Evolutionary conservation across 2,329 filamentous ascomycete species (phyloP), one percentile per base, ranked within the genome.

Genomic region (Akanthomyces lecanii): DNA sequence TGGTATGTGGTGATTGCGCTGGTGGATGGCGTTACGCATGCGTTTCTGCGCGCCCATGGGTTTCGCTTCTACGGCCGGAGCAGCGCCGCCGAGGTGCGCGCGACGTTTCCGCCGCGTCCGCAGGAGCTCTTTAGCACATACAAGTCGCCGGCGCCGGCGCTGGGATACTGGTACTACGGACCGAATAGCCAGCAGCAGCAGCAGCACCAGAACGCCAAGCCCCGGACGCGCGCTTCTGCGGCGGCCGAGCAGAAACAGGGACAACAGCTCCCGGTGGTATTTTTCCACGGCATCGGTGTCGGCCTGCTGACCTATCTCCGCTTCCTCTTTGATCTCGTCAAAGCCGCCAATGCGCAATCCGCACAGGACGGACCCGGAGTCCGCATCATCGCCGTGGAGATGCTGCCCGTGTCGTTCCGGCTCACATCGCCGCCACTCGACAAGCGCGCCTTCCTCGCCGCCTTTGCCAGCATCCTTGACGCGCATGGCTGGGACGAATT

Each of bases 271-370:
- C 89, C 88, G 0, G 73, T 91, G 8, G 73, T 91, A 4, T 90
- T 90, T 73, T 79, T 90, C 54, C 89, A 91, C 67, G 89, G 89
- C 18, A 89, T 90, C 55, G 87, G 88, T 48, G 79, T 91, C 63
- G 88, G 89, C 0, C 79, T 91, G 2, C 83, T 83, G 70, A 82
- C 86, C 0, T 89, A 90, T 67, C 75, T 81, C 14, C 71, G 75
- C 18, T 88, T 88, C 68, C 74, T 91, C 1, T 71, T 74, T 40
- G 79, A 82, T 56, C 72, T 90, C 45, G 78, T 80, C 65, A 65
- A 72, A 36, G 64, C 69, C 4, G 68, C 70, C n/a, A 69, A 66
- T 65, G 5, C 23, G 21, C 30, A 30, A 23, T 30, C 36, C 14
- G 11, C 8, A 21, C 11, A 38, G 4, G 66, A 68, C 4, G 66